A percentile compares a stretch with the other conserved stretches of the same genome.
phyloP scores from a whole-genome alignment of 495 filamentous ascomycete genomes.

The Cairneyella variabilis region DNA sequence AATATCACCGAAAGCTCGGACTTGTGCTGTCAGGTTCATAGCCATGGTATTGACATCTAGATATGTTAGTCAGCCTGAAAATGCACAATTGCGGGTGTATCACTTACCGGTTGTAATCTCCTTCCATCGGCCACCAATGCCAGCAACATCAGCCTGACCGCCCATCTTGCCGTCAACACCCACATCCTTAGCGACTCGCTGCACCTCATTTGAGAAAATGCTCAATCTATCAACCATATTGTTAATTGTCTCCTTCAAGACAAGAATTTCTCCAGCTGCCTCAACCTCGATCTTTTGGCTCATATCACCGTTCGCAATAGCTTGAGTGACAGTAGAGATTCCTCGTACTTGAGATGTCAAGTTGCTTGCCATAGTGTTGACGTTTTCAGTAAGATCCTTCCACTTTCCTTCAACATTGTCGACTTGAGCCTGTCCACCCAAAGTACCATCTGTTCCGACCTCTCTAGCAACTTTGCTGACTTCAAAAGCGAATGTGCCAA shows the following conservation, averaged over 20 bases:
- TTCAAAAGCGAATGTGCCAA: constrained; percentile 96
- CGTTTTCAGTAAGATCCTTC: constrained; percentile 97
- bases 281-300: constrained; percentile 95
- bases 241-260: constrained; percentile 96
- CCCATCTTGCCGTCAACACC: constrained; percentile 99
- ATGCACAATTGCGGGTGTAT: background rate
- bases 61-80: background rate
- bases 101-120: constrained; percentile 80
- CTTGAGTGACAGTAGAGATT: constrained; percentile 96
- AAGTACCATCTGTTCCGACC: constrained; percentile 94
- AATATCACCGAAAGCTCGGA: constrained; percentile 96
- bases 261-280: constrained; percentile 90
- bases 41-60: constrained; percentile 96
- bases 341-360: constrained; percentile 91
- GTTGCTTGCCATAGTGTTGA: constrained; percentile 94
- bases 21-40: constrained; percentile 95
- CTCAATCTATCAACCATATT: constrained; percentile 98
- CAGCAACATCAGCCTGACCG: constrained; percentile 92
- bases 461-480: constrained; percentile 98
- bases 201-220: constrained; percentile 95
- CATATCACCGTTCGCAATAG: constrained; percentile 89
- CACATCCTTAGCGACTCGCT: constrained; percentile 93
- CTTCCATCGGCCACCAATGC: constrained; percentile 93
- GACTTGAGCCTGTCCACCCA: constrained; percentile 94
- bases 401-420: constrained; percentile 98